These are phyloP conservation scores for Saccharomycopsis lassenensis DNA, from an alignment of 805 yeast genomes.

Conservation along the genomic window DNA sequence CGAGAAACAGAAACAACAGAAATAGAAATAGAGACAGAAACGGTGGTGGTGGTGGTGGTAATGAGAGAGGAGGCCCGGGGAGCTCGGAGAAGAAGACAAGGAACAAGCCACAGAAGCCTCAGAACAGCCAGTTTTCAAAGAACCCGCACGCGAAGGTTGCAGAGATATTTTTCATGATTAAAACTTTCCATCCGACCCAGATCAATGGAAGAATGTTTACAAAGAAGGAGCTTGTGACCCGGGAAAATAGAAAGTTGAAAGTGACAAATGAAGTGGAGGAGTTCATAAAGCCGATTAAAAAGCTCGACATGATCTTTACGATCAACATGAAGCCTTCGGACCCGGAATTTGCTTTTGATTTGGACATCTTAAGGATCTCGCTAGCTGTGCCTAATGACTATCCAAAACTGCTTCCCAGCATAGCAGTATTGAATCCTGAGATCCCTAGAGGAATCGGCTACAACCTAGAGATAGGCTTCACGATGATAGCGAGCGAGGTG, in stretches of 20 bases:
- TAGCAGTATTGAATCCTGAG: conserved; percentile 51
- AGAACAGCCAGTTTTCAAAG: background rate
- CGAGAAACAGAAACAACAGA: background rate
- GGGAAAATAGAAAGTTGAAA: conserved; percentile 3
- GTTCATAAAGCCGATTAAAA: conserved; percentile 1
- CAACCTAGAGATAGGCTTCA: conserved; percentile 59
- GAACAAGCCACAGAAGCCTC: background rate
- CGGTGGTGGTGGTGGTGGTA: background rate
- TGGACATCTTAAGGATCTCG: conserved; percentile 40
- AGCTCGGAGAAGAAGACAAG: background rate
- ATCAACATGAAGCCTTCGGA: conserved; percentile 46
- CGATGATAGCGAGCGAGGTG: conserved; percentile 29
- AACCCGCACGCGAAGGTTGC: background rate
- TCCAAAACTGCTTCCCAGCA: conserved; percentile 38
- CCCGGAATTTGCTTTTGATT: conserved; percentile 63
- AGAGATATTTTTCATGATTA: conserved; percentile 8
- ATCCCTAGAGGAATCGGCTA: conserved; percentile 59
- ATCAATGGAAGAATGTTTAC: conserved; percentile 9
- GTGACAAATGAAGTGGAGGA: too few relatives aligned
- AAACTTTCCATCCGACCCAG: conserved; percentile 5
- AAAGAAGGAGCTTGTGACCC: background rate
- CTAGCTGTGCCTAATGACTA: conserved; percentile 45
- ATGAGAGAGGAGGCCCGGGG: background rate
- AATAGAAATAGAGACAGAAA: background rate
- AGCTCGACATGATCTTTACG: conserved; percentile 29